Percentiles rank a stretch among this genome's conserved stretches.
Evolutionary conservation across 805 yeast species (phyloP).

Genomic region (Maudiozyma turicensis): DNA sequence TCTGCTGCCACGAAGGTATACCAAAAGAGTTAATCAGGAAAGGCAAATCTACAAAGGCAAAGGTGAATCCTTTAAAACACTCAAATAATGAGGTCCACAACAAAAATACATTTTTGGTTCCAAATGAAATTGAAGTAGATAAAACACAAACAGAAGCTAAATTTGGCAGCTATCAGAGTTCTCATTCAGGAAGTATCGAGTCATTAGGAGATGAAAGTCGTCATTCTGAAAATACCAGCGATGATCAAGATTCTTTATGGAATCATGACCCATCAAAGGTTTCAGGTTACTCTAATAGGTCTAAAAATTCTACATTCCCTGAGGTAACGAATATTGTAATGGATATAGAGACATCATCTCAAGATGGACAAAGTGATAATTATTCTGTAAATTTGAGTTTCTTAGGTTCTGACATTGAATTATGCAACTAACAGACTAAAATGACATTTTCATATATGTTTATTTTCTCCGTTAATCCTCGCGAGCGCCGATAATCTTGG

Average conservation of each 20-base stretch:
- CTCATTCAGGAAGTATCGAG: background rate
- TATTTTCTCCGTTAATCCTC: too few species aligned
- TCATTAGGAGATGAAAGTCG: background rate
- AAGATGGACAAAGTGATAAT: background rate
- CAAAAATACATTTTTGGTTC: background rate
- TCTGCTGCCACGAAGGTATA: slow-evolving; percentile 40
- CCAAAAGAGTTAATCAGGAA: slow-evolving; percentile 11
- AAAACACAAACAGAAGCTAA: background rate
- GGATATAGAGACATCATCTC: background rate
- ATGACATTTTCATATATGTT: background rate
- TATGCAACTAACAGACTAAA: background rate
- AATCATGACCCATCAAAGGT: too few species aligned
- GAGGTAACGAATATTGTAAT: background rate
- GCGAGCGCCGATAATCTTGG: too few species aligned
- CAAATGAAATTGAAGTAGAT: background rate
- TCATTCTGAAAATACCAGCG: background rate
- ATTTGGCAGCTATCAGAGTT: background rate
- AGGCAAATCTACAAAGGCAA: background rate
- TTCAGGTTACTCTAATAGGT: too few species aligned
- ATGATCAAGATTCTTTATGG: background rate
- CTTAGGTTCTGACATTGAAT: slow-evolving; percentile 12
- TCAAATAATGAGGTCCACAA: background rate
- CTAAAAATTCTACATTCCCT: background rate
- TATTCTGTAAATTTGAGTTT: slow-evolving; percentile 8
- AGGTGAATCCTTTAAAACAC: too few species aligned